Percentiles rank a stretch among this genome's conserved stretches.
Conservation (phyloP, 192 early-diverging fungal genomes). For the Backusella psychrophila region DNA sequence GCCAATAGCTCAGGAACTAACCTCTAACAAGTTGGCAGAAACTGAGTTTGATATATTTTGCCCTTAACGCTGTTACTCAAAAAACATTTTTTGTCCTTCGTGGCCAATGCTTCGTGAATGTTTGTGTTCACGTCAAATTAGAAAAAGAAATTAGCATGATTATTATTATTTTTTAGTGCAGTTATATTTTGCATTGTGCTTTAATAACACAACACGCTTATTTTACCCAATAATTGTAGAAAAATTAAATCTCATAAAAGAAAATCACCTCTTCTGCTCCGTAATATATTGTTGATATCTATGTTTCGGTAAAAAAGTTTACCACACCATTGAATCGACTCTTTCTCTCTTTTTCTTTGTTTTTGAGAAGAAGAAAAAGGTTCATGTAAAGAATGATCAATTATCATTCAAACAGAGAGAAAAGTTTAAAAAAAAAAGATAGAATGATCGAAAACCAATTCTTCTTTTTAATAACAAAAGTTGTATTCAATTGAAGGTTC, state of each 20-base stretch:
- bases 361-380: not conserved
- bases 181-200: not conserved
- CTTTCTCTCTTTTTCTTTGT: not conserved
- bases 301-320: not conserved
- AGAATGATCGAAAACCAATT: not conserved
- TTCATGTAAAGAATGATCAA: too few relatives aligned
- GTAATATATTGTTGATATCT: not conserved
- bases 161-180: not conserved
- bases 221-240: not conserved
- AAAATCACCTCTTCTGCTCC: too few relatives aligned
- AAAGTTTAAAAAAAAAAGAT: conserved; percentile 1
- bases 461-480: not conserved
- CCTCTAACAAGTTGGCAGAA: not conserved
- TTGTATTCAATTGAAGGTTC: not conserved
- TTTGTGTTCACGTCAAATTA: not conserved
- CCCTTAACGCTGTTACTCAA: not conserved
- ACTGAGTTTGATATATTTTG: not conserved
- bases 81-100: not conserved
- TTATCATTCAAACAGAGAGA: too few relatives aligned
- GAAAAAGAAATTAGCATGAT: not conserved
- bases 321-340: not conserved
- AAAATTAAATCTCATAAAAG: not conserved
- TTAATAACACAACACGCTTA: too few relatives aligned
- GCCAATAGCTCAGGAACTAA: not conserved
- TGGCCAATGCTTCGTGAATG: not conserved